A percentile compares a stretch with the other conserved stretches of the same genome.
These are phyloP conservation scores for Podila verticillata DNA, from an alignment of 192 early-diverging fungal genomes.

Conservation along the genomic window DNA sequence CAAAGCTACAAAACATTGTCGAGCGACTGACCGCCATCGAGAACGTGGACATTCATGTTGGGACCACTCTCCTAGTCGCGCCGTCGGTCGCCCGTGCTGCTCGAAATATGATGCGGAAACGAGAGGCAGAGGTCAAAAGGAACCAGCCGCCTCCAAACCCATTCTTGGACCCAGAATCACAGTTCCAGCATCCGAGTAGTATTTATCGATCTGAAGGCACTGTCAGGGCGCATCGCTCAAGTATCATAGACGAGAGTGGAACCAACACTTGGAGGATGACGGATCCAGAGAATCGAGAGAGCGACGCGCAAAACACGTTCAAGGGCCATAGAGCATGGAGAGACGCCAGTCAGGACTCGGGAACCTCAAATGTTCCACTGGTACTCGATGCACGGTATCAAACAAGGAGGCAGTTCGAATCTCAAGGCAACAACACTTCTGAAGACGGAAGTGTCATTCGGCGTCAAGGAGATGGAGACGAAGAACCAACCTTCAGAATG, in stretches of 20 bases:
- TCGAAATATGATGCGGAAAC: slow-evolving; percentile 40
- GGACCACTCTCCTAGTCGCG: slow-evolving; percentile 34
- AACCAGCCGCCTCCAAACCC: slow-evolving; percentile 2
- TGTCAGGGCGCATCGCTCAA: too few relatives aligned
- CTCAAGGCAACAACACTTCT: background rate
- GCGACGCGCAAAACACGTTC: slow-evolving; percentile 15
- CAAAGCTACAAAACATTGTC: slow-evolving; percentile 27
- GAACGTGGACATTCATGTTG: slow-evolving; percentile 47
- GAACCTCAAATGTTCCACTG: background rate
- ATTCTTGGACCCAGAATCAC: background rate
- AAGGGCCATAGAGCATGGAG: background rate
- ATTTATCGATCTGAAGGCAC: background rate
- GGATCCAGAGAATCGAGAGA: slow-evolving; percentile 15
- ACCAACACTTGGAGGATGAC: slow-evolving; percentile 30
- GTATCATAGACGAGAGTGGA: background rate
- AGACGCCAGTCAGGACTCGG: background rate
- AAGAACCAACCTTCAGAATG: slow-evolving; percentile 27
- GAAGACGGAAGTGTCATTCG: background rate
- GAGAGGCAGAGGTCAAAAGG: slow-evolving; percentile 7
- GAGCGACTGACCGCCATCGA: slow-evolving; percentile 39
- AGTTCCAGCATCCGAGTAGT: background rate
- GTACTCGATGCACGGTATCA: background rate
- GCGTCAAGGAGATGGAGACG: background rate
- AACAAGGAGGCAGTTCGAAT: background rate
- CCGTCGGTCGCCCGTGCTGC: slow-evolving; percentile 45